These are phyloP conservation scores for Penicillium bialowiezense DNA, from an alignment of 495 filamentous ascomycete genomes.

Conservation along the genomic window DNA sequence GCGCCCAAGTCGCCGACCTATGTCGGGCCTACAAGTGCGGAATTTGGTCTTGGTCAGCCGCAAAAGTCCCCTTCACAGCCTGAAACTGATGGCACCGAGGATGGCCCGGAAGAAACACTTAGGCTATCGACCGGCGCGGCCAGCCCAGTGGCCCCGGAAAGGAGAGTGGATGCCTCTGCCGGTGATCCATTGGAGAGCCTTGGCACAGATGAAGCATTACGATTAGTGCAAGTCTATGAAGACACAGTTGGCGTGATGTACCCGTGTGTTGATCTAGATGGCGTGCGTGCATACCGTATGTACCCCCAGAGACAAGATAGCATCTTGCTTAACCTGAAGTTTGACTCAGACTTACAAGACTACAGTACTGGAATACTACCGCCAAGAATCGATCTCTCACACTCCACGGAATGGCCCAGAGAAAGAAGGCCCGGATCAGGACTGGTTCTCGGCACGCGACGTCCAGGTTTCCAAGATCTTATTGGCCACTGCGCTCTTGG, in stretches of 20 bases:
- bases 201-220: slow-evolving; percentile 59
- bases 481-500: slow-evolving; percentile 65
- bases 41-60: slow-evolving; percentile 34
- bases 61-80: neutral
- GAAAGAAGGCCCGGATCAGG: slow-evolving; percentile 42
- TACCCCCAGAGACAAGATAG: no score
- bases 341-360: no score
- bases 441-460: slow-evolving; percentile 61
- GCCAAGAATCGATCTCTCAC: slow-evolving; percentile 38
- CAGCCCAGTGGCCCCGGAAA: slow-evolving; percentile 20
- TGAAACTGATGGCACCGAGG: neutral
- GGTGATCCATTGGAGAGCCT: slow-evolving; percentile 22
- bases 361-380: slow-evolving; percentile 42
- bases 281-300: slow-evolving; percentile 40
- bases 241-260: slow-evolving; percentile 84
- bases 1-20: slow-evolving; percentile 36
- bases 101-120: slow-evolving; percentile 11
- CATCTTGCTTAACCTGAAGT: no score
- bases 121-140: slow-evolving; percentile 17
- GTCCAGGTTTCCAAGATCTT: slow-evolving; percentile 75
- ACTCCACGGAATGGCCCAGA: slow-evolving; percentile 52
- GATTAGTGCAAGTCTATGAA: slow-evolving; percentile 68
- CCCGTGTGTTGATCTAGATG: slow-evolving; percentile 70
- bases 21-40: slow-evolving; percentile 42
- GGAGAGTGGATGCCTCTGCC: neutral